Conservation (phyloP, 1,284 basidiomycete genomes). For the Rhodotorula sp. region DNA sequence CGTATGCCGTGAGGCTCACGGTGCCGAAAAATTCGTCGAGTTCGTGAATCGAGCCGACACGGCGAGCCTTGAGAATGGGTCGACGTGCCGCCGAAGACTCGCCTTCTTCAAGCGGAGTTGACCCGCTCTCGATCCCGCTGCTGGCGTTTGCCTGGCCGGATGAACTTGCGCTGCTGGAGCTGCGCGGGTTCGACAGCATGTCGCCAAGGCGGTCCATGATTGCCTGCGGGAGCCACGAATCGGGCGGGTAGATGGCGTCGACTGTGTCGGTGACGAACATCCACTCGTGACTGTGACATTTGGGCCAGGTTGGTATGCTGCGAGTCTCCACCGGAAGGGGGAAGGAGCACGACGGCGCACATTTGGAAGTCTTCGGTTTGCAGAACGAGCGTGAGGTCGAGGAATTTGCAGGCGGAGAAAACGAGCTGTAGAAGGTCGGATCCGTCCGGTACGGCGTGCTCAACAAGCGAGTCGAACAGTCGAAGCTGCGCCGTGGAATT, state of each 20-base stretch:
- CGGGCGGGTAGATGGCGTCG: constrained; percentile 85
- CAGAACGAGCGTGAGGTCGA: constrained; percentile 85
- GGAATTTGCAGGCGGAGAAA: constrained; percentile 86
- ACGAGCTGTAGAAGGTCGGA: constrained; percentile 75
- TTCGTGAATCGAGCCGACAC: constrained; percentile 77
- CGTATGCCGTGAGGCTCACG: constrained; percentile 83
- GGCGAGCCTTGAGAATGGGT: constrained; percentile 63
- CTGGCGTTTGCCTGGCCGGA: background rate
- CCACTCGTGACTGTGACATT: constrained; percentile 82
- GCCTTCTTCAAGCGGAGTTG: too few species aligned
- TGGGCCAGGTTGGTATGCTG: background rate
- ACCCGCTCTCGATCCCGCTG: too few species aligned
- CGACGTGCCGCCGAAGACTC: constrained; percentile 55
- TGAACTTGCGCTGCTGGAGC: constrained; percentile 39
- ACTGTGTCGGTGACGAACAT: constrained; percentile 97
- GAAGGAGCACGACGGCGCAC: constrained; percentile 55
- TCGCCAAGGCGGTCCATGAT: constrained; percentile 91
- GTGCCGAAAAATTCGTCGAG: constrained; percentile 82
- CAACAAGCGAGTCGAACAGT: constrained; percentile 60
- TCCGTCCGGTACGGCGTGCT: constrained; percentile 39
- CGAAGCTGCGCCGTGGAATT: constrained; percentile 51
- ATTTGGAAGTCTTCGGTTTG: constrained; percentile 98
- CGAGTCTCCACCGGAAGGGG: background rate
- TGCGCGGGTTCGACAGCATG: constrained; percentile 59
- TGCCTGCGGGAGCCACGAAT: constrained; percentile 78